Evolutionary conservation across 352 stramenopile species (phyloP).

Genomic region (Globisporangium rhizosaccharum): DNA sequence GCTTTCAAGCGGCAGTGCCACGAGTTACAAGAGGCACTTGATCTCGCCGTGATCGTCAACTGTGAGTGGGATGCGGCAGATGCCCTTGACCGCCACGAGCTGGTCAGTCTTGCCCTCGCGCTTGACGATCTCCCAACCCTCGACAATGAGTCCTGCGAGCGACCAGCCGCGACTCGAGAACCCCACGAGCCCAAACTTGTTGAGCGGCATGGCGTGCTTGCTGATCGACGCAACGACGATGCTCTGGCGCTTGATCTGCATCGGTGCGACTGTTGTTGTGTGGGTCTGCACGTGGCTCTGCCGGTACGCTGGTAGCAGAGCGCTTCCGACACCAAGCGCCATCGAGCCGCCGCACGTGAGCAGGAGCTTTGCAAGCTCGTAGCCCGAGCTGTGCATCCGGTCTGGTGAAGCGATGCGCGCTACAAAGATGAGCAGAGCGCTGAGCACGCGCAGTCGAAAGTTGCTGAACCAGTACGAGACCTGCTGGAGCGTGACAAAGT

Average conservation of each 20-base stretch:
- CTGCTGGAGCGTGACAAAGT: slow-evolving; percentile 14
- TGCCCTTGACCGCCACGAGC: slow-evolving; percentile 9
- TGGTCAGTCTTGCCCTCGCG: slow-evolving; percentile 5
- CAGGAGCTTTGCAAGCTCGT: slow-evolving; percentile 23
- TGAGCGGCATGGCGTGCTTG: slow-evolving; percentile 21
- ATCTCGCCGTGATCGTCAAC: slow-evolving; percentile 9
- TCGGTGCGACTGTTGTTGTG: neutral
- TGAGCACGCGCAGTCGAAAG: slow-evolving; percentile 13
- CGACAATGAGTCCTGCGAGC: slow-evolving; percentile 20
- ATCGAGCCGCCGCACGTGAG: slow-evolving; percentile 8
- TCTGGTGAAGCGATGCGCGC: slow-evolving; percentile 16
- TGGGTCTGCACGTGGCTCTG: neutral
- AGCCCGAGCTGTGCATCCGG: slow-evolving; percentile 16
- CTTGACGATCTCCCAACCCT: slow-evolving; percentile 27
- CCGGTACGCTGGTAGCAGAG: slow-evolving; percentile 1
- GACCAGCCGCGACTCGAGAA: slow-evolving; percentile 25
- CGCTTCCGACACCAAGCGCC: slow-evolving; percentile 10
- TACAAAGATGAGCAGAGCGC: slow-evolving; percentile 12
- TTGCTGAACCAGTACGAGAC: slow-evolving; percentile 21
- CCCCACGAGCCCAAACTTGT: slow-evolving; percentile 22
- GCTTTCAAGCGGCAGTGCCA: too few species aligned
- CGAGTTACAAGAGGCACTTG: slow-evolving; percentile 6
- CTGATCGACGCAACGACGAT: slow-evolving; percentile 18
- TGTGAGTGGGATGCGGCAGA: slow-evolving; percentile 11
- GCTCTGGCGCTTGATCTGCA: slow-evolving; percentile 16